A percentile compares a stretch with the other conserved stretches of the same genome.
phyloP scores from a whole-genome alignment of 306 rosid species.

The Quercus agrifolia region DNA sequence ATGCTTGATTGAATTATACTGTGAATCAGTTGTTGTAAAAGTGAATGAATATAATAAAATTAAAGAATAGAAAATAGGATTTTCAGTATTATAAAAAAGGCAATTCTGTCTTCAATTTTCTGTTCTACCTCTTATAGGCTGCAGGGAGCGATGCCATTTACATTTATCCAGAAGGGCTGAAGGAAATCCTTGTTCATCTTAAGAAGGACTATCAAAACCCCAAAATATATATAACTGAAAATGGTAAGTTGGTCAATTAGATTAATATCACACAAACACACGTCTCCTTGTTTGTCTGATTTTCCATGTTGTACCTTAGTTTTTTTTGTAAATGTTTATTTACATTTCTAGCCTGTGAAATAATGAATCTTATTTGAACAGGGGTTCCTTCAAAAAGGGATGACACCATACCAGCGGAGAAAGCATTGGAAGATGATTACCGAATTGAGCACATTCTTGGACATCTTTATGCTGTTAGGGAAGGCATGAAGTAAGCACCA shows the following conservation, averaged over 20 bases:
- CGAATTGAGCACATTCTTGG: slow-evolving; percentile 8
- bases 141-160: slow-evolving; percentile 13
- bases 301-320: not conserved
- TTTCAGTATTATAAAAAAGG: not conserved
- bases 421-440: slow-evolving; percentile 6
- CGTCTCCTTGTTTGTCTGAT: not conserved
- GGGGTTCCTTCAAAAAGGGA: not conserved
- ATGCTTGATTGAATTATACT: not conserved
- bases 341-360: not conserved
- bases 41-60: no score
- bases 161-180: slow-evolving; percentile 21
- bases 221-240: slow-evolving; percentile 15
- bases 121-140: not conserved
- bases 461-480: slow-evolving; percentile 4
- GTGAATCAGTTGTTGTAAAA: no score
- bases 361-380: not conserved
- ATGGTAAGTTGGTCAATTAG: slow-evolving; percentile 9
- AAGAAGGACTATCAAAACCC: slow-evolving; percentile 13
- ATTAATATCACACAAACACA: not conserved
- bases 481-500: slow-evolving; percentile 3
- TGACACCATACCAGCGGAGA: not conserved
- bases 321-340: no score
- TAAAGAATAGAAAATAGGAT: not conserved
- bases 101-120: not conserved
- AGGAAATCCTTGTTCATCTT: slow-evolving; percentile 15